Base-by-base conservation (phyloP, 2,329 filamentous ascomycete genomes). In the Nothophoma quercina region DNA sequence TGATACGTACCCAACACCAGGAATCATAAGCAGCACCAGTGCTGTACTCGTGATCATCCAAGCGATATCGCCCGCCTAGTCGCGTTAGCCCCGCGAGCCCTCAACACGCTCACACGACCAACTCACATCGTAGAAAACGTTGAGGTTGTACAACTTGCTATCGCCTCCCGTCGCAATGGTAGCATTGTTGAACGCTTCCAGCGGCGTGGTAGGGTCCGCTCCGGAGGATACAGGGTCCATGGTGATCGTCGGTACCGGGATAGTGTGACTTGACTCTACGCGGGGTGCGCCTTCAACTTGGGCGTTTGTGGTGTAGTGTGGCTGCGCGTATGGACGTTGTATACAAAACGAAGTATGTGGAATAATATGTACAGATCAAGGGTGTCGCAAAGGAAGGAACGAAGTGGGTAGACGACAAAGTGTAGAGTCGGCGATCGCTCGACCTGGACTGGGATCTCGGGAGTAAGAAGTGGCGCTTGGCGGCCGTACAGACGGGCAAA, bases 11-110 rank as follows among this genome's bases (percentile, higher is more conserved):
- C 84, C 92, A 69, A 96, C 91, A 51, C 92, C 92, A 29, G 92
- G 92, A 73, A 96, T 91, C 91, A 96, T 96, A 71, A 96, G 86
- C 64, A 96, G 81, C 51, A 96, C 91, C 40, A 96, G 85, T 13
- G 89, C 90, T 3, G 91, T 84, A 26, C 85, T 86, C 45, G 86
- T 85, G 67, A 92, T 80, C 70, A 96, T 85, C 88, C 90, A 96
- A 51, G 88, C 85, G 68, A 96, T 86, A 77, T 96, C 86, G 69
- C 91, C 92, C 53, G 87, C 83, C 88, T 93, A 62, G 29, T 42
- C 18, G 50, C 29, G 55, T 71, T 63, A 73, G 70, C 64, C 59
- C 54, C 59, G 56, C 60, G 44, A 47, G 18, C 38, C n/a, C n/a
- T 58, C 48, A 63, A 26, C 53, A 52, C 22, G 34, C 25, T 29